These are phyloP conservation scores for Pythium utonaiense DNA, from an alignment of 352 stramenopile genomes.

Conservation along the genomic window DNA sequence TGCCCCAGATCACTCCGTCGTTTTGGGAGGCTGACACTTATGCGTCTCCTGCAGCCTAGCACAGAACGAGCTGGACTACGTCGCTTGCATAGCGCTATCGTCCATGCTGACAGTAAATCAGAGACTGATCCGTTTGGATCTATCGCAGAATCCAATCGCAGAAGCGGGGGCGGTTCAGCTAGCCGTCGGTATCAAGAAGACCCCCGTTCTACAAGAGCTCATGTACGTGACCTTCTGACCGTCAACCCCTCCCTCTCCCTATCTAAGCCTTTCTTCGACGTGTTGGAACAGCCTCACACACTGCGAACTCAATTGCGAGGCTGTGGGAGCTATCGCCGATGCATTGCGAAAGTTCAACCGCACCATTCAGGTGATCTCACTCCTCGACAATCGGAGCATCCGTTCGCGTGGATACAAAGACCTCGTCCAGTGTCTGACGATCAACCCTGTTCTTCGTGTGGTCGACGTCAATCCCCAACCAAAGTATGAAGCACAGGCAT, in stretches of 20 bases:
- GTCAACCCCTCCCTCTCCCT: not conserved
- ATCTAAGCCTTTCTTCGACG: not conserved
- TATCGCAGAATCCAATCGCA: constrained; percentile 45
- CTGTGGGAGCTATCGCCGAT: constrained; percentile 27
- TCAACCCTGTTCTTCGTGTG: constrained; percentile 38
- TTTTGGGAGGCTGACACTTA: too few relatives aligned
- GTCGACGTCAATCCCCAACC: constrained; percentile 28
- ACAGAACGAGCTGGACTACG: constrained; percentile 58
- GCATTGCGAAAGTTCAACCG: constrained; percentile 46
- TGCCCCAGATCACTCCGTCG: too few relatives aligned
- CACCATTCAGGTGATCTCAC: constrained; percentile 37
- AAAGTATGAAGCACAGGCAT: constrained; percentile 31
- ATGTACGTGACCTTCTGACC: constrained; percentile 26
- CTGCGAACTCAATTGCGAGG: constrained; percentile 47
- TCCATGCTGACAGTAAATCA: constrained; percentile 62
- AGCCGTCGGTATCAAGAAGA: constrained; percentile 48
- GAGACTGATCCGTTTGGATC: constrained; percentile 30
- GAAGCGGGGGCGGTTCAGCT: constrained; percentile 45
- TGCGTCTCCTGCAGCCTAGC: constrained; percentile 27
- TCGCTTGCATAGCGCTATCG: constrained; percentile 33
- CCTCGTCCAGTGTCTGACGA: constrained; percentile 38
- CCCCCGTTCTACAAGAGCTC: constrained; percentile 37
- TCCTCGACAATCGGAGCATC: constrained; percentile 42
- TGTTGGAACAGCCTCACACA: constrained; percentile 26
- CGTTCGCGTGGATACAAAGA: constrained; percentile 38